Conservation (phyloP, 495 filamentous ascomycete genomes). For the Xylaria palmicola region DNA sequence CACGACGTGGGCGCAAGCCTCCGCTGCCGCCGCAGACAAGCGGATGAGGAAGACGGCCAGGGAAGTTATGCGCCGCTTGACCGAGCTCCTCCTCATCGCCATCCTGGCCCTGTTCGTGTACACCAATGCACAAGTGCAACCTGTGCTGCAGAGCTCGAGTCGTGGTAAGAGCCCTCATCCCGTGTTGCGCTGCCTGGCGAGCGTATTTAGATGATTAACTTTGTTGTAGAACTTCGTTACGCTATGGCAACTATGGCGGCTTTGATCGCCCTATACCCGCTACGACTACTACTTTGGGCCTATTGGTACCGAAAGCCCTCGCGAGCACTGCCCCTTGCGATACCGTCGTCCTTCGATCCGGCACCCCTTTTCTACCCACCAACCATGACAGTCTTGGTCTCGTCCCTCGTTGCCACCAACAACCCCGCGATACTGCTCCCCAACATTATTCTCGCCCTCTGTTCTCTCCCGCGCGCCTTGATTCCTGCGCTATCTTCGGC, state of each 20-base stretch:
- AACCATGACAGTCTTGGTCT: constrained; percentile 71
- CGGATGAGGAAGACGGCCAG: constrained; percentile 45
- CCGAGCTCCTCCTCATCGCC: constrained; percentile 44
- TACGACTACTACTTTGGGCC: constrained; percentile 44
- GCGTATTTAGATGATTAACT: background rate
- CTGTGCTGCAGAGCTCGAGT: constrained; percentile 31
- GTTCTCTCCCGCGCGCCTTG: constrained; percentile 69
- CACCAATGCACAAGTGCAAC: constrained; percentile 34
- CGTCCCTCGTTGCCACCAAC: constrained; percentile 67
- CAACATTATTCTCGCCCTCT: constrained; percentile 78
- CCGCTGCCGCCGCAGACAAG: constrained; percentile 26
- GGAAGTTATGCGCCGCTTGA: constrained; percentile 44
- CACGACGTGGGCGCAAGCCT: constrained; percentile 21
- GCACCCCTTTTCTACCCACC: constrained; percentile 88
- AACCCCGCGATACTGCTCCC: constrained; percentile 60
- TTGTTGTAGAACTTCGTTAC: constrained; percentile 32
- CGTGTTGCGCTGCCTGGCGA: background rate
- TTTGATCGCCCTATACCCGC: constrained; percentile 45
- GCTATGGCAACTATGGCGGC: constrained; percentile 19
- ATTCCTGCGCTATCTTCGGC: constrained; percentile 55
- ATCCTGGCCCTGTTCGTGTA: constrained; percentile 40
- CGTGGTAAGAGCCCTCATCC: constrained; percentile 34
- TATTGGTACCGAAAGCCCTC: constrained; percentile 38
- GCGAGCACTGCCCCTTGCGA: constrained; percentile 40
- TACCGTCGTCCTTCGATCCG: constrained; percentile 81